Evolutionary conservation across 148 eudicot species (phyloP).

Genomic region (Camellia granthamiana): DNA sequence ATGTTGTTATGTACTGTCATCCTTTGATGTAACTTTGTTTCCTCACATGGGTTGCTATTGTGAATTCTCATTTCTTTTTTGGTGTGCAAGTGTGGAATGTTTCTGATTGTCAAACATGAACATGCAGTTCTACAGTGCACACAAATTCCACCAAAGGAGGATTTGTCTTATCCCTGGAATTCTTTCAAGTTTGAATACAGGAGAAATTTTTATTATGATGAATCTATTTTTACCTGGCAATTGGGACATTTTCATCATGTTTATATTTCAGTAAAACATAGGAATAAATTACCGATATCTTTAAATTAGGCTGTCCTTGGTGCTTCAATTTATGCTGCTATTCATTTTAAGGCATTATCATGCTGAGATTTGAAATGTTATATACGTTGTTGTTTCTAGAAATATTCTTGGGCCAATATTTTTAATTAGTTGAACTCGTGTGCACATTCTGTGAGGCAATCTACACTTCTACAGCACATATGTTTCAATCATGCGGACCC

Average conservation of each 20-base stretch:
- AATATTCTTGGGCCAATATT: neutral
- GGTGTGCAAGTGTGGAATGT: neutral
- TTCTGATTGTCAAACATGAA: constrained; percentile 1
- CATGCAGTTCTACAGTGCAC: neutral
- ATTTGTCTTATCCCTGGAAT: neutral
- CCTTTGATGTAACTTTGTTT: neutral
- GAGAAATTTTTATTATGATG: neutral
- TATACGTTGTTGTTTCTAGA: neutral
- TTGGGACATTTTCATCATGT: neutral
- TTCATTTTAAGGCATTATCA: neutral
- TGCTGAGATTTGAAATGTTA: neutral
- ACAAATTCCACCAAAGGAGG: neutral
- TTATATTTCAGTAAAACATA: neutral
- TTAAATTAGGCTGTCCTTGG: neutral
- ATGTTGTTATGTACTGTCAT: neutral
- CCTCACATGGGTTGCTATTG: neutral
- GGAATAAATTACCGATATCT: neutral
- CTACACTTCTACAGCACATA: neutral
- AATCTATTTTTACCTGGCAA: neutral
- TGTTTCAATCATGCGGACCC: too few species aligned
- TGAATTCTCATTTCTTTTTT: neutral
- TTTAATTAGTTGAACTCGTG: neutral
- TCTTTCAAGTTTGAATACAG: neutral
- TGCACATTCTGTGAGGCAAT: neutral
- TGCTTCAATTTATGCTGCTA: neutral